Base-by-base conservation (phyloP, 2,329 filamentous ascomycete genomes). In the Lachnellula hyalina region DNA sequence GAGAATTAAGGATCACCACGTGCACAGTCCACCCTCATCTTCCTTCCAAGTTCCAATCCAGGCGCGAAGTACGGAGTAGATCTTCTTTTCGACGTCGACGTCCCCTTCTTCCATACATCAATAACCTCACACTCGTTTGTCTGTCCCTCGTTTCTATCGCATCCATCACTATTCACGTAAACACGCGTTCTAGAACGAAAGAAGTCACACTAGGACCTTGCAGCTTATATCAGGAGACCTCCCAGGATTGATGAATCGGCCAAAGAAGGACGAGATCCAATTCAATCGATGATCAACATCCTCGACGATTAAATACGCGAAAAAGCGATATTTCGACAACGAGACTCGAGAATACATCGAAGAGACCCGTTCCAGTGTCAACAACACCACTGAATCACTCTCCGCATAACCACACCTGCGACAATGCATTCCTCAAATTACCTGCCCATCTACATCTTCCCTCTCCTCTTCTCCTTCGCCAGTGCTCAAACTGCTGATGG, bases 401-500 rank as follows among this genome's bases (percentile, higher is more conserved):
- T 40, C 48, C 11, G 11, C 15, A 21, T 23, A 40, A 40, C 21
- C 48, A 32, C 12, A 3, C 53, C 34, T 2, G 15, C 49, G 4
- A 54, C 19, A 34, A 54, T 54, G 52, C 32, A 38, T 40, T 40
- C 48, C 32, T 42, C 41, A 54, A 14, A 21, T 14, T 41, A 36
- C 14, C 47, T 47, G 21, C 14, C 35, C n/a, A 19, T 34, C n/a
- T 34, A 21, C 28, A 45, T 57, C 46, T 14, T 57, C 51, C 25
- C 44, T 23, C 25, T 51, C 34, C 48, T 51, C 35, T 23, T 42
- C 6, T 32, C 19, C 46, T 15, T 36, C 48, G 32, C 47, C n/a
- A 9, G 17, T 4, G 21, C 42, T 5, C 36, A 53, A 46, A 51
- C 21, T n/a, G 48, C 57, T 46, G 61, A 69, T 35, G 67, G 67